Percentiles rank a stretch among this genome's conserved stretches.
Evolutionary conservation across 2,329 filamentous ascomycete genomes (phyloP).

Genomic region (Diaporthe destruens): DNA sequence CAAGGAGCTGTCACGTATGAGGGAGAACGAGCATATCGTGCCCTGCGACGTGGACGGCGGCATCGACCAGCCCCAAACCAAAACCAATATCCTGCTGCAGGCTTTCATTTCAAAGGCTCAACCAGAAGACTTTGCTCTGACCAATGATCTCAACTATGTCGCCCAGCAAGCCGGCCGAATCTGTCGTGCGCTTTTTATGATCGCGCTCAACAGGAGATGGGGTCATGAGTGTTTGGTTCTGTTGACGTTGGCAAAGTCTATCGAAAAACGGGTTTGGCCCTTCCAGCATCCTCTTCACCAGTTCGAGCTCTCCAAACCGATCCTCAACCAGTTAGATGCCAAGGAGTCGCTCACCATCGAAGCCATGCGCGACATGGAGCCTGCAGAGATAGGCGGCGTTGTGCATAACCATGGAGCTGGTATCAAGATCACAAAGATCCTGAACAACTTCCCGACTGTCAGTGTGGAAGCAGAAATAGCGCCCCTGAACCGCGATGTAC

Average conservation of each 20-base stretch:
- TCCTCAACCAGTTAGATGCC: conserved; percentile 87
- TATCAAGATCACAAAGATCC: conserved; percentile 80
- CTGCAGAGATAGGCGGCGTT: conserved; percentile 87
- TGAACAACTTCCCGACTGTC: conserved; percentile 93
- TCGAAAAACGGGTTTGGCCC: conserved; percentile 95
- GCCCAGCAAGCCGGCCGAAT: conserved; percentile 96
- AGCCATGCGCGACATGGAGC: conserved; percentile 90
- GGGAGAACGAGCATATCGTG: conserved; percentile 76
- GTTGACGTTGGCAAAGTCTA: conserved; percentile 93
- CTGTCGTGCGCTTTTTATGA: conserved; percentile 95
- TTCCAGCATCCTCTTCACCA: conserved; percentile 96
- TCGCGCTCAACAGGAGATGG: conserved; percentile 94
- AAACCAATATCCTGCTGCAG: conserved; percentile 96
- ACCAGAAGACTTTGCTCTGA: conserved; percentile 92
- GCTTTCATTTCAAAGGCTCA: conserved; percentile 91
- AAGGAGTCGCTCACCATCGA: conserved; percentile 84
- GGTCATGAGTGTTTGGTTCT: conserved; percentile 94
- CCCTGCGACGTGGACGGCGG: conserved; percentile 84
- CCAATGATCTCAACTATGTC: conserved; percentile 93
- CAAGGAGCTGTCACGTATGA: conserved; percentile 84
- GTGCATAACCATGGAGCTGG: conserved; percentile 94
- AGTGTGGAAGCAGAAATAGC: conserved; percentile 94
- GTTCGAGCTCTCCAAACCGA: conserved; percentile 87
- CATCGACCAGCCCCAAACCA: conserved; percentile 80
- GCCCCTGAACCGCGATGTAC: conserved; percentile 91